These are phyloP conservation scores for Erucastrum elatum DNA, from an alignment of 345 rosid species.

Conservation along the genomic window DNA sequence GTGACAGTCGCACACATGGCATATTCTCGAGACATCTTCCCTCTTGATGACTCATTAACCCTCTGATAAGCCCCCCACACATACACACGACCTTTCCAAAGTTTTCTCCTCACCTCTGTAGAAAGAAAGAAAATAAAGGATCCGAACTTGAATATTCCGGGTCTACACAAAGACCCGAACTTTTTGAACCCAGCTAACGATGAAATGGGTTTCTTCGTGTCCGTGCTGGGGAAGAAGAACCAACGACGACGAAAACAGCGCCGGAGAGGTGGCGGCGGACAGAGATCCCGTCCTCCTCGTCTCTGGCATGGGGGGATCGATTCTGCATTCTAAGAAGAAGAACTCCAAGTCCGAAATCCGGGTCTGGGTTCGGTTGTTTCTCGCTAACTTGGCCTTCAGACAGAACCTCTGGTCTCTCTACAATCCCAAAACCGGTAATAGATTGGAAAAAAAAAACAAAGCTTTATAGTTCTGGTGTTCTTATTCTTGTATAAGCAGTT, in stretches of 20 bases:
- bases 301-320: slow-evolving; percentile 82
- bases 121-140: not conserved
- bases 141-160: slow-evolving; percentile 32
- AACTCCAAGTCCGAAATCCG: slow-evolving; percentile 52
- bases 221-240: slow-evolving; percentile 55
- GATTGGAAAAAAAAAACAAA: not conserved
- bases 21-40: slow-evolving; percentile 24
- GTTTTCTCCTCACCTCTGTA: slow-evolving; percentile 22
- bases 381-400: slow-evolving; percentile 78
- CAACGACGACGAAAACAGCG: slow-evolving; percentile 18
- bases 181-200: slow-evolving; percentile 24
- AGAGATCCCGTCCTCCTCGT: slow-evolving; percentile 69
- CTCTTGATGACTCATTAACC: slow-evolving; percentile 1
- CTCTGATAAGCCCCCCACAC: slow-evolving; percentile 27
- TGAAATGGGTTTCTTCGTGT: slow-evolving; percentile 39
- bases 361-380: slow-evolving; percentile 82
- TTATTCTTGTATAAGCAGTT: not conserved
- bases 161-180: not conserved
- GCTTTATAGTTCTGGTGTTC: not conserved
- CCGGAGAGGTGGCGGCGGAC: slow-evolving; percentile 29
- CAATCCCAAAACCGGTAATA: slow-evolving; percentile 69
- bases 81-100: not conserved
- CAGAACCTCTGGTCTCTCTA: slow-evolving; percentile 77
- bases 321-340: slow-evolving; percentile 71
- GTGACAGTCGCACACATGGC: slow-evolving; percentile 27